phyloP scores from a whole-genome alignment of 768 basidiomycete genomes.

The Ramaria sp. region DNA sequence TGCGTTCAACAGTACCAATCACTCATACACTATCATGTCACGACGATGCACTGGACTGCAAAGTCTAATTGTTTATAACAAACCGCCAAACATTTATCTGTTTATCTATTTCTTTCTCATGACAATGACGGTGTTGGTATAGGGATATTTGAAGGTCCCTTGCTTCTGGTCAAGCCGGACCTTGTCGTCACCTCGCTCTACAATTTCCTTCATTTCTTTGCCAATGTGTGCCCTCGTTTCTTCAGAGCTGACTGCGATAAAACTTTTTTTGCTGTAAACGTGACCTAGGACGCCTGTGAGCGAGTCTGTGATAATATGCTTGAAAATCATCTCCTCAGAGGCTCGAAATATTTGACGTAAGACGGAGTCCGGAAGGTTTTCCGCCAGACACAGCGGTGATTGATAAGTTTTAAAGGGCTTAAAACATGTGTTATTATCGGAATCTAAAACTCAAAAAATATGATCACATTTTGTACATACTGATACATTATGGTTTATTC shows the following conservation, averaged over 20 bases:
- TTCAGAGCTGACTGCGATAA: constrained; percentile 54
- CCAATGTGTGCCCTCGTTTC: constrained; percentile 46
- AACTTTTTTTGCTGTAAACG: constrained; percentile 81
- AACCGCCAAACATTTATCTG: not conserved
- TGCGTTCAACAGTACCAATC: too few relatives aligned
- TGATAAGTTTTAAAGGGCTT: too few relatives aligned
- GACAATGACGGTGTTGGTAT: constrained; percentile 55
- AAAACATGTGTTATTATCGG: too few relatives aligned
- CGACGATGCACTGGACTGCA: too few relatives aligned
- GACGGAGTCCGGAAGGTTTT: constrained; percentile 50
- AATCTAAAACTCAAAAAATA: too few relatives aligned
- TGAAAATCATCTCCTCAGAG: constrained; percentile 49
- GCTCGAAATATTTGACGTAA: constrained; percentile 50
- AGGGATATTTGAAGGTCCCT: constrained; percentile 74
- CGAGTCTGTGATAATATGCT: constrained; percentile 41
- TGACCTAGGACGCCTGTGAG: constrained; percentile 51
- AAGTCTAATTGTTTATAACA: not conserved
- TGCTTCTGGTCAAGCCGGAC: constrained; percentile 66
- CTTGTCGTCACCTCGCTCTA: constrained; percentile 49
- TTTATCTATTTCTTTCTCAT: constrained; percentile 21
- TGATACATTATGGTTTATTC: too few relatives aligned
- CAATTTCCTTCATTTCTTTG: constrained; percentile 40
- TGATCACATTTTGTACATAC: too few relatives aligned
- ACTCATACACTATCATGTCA: too few relatives aligned
- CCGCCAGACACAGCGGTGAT: constrained; percentile 71